Conservation (phyloP, 2,329 filamentous ascomycete species). For the Zalaria sp. region DNA sequence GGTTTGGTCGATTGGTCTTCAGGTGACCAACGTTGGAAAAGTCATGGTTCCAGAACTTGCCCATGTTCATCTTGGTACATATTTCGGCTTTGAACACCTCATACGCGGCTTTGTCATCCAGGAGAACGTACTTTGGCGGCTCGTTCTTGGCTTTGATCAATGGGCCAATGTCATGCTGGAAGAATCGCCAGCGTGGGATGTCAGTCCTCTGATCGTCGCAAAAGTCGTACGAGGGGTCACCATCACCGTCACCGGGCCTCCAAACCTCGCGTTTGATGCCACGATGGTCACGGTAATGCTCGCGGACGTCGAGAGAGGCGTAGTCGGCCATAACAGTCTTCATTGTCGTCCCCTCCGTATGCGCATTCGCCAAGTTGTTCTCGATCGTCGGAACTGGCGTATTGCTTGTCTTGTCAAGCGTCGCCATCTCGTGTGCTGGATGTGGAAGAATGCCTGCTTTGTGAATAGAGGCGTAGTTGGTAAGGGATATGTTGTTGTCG, state of each 20-base stretch:
- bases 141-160: constrained; percentile 14
- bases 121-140: constrained; percentile 23
- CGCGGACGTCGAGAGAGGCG: not conserved
- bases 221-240: constrained; percentile 15
- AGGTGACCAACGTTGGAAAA: constrained; percentile 20
- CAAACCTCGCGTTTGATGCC: constrained; percentile 20
- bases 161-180: constrained; percentile 16
- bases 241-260: constrained; percentile 23
- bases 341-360: no score
- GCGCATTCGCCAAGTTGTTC: no score
- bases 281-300: constrained; percentile 2
- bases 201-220: constrained; percentile 11
- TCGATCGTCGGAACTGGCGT: not conserved
- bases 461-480: not conserved
- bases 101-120: constrained; percentile 25
- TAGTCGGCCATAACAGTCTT: no score
- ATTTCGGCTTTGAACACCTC: constrained; percentile 17
- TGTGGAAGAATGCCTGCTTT: not conserved
- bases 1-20: constrained; percentile 17
- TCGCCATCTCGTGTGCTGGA: not conserved
- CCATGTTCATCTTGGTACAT: constrained; percentile 12
- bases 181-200: constrained; percentile 24
- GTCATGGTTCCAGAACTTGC: constrained; percentile 23
- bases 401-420: not conserved
- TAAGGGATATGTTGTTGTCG: not conserved